Percentiles rank a stretch among this genome's conserved stretches.
Conservation (phyloP, 305 asterid genomes). For the Rubia tinctorum region DNA sequence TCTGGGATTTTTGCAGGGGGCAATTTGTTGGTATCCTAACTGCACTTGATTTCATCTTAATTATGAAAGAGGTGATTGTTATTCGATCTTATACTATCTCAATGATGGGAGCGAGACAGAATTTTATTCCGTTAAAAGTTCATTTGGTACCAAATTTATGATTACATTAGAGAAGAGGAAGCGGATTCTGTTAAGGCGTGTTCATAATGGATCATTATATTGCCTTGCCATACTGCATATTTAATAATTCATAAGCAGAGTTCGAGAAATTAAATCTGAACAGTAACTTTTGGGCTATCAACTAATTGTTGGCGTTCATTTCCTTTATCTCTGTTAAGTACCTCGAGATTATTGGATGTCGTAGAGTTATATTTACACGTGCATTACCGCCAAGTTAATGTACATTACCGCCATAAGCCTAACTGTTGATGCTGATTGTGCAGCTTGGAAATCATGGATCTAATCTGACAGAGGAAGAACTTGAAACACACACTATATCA, state of each 20-base stretch:
- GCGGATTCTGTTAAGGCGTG: not conserved
- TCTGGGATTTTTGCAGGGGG: slow-evolving; percentile 83
- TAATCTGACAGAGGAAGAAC: slow-evolving; percentile 96
- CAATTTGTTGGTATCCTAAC: slow-evolving; percentile 89
- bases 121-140: not conserved
- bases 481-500: slow-evolving; percentile 91
- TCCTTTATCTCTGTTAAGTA: not conserved
- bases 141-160: not conserved
- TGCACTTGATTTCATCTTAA: slow-evolving; percentile 85
- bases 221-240: not conserved
- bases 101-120: not conserved
- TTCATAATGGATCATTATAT: not conserved
- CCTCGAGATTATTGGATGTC: not conserved
- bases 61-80: slow-evolving; percentile 79
- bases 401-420: not conserved
- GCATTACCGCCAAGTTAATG: no score
- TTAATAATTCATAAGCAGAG: not conserved
- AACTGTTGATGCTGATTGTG: slow-evolving; percentile 18
- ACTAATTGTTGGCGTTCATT: not conserved
- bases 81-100: not conserved
- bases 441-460: slow-evolving; percentile 97
- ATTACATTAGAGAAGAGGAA: not conserved
- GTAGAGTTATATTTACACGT: not conserved
- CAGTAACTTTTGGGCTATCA: not conserved
- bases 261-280: not conserved